Percentiles rank a stretch among this genome's conserved stretches.
Conservation (phyloP, 176 grass and related monocot genomes). For the Oryza longistaminata region DNA sequence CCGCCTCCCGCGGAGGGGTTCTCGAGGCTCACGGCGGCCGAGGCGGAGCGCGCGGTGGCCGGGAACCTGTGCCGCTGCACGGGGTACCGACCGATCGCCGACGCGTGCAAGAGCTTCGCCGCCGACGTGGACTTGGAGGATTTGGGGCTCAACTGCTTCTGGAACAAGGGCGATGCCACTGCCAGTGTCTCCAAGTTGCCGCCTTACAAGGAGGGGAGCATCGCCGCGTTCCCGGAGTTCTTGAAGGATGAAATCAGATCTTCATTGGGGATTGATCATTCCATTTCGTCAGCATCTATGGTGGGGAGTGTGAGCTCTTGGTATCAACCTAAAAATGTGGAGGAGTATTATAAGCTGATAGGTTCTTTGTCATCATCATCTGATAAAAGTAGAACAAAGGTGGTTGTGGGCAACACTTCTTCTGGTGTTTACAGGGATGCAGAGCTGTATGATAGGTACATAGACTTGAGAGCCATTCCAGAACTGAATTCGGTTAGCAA, state of each 20-base stretch:
- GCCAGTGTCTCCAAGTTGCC: conserved; percentile 56
- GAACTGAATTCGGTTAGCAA: conserved; percentile 61
- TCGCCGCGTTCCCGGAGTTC: conserved; percentile 74
- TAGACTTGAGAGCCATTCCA: conserved; percentile 71
- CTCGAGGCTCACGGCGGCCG: conserved; percentile 60
- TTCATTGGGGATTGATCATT: conserved; percentile 18
- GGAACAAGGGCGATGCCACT: conserved; percentile 55
- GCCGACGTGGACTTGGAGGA: conserved; percentile 91
- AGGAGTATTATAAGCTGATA: conserved; percentile 52
- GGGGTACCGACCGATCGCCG: conserved; percentile 82
- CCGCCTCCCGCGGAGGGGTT: conserved; percentile 48
- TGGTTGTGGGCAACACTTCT: conserved; percentile 82
- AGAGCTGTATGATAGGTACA: conserved; percentile 64
- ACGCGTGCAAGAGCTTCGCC: conserved; percentile 94
- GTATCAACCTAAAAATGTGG: conserved; percentile 57
- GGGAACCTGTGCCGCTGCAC: conserved; percentile 95
- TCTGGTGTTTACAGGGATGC: conserved; percentile 82
- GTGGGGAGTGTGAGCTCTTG: conserved; percentile 22
- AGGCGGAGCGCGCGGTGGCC: conserved; percentile 67
- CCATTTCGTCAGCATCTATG: not conserved
- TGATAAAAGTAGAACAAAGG: conserved; percentile 42
- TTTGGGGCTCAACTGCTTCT: conserved; percentile 82
- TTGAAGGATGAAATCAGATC: conserved; percentile 72
- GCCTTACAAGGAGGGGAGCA: conserved; percentile 41
- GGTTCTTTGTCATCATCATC: conserved; percentile 26